A percentile compares a stretch with the other conserved stretches of the same genome.
phyloP scores from a whole-genome alignment of 2,329 filamentous ascomycete genomes.

The Hymenoscyphus fructigenus region DNA sequence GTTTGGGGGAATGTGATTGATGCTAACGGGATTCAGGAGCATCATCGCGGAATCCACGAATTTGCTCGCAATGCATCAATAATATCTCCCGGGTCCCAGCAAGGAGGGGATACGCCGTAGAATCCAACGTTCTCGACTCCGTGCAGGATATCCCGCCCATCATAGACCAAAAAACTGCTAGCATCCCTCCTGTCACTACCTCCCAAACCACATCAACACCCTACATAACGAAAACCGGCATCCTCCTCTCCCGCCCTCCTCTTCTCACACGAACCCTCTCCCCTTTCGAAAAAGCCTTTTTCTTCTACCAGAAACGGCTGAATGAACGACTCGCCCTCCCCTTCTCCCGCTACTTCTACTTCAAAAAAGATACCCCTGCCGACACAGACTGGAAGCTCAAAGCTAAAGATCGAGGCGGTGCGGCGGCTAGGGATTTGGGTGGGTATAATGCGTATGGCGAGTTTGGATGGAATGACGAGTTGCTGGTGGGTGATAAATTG shows the following conservation, averaged over 20 bases:
- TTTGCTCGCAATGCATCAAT: slow-evolving; percentile 30
- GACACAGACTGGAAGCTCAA: slow-evolving; percentile 91
- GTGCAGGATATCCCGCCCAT: slow-evolving; percentile 1
- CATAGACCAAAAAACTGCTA: slow-evolving; percentile 40
- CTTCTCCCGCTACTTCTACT: slow-evolving; percentile 91
- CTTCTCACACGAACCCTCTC: slow-evolving; percentile 80
- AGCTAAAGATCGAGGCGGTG: slow-evolving; percentile 68
- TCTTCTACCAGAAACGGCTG: slow-evolving; percentile 94
- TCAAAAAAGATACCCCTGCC: slow-evolving; percentile 82
- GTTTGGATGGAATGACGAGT: slow-evolving; percentile 86
- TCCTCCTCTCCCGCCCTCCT: slow-evolving; percentile 86
- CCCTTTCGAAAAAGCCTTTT: slow-evolving; percentile 88
- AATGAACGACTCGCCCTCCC: slow-evolving; percentile 88
- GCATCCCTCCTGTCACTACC: slow-evolving; percentile 25
- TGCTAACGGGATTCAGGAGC: slow-evolving; percentile 14
- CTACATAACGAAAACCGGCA: slow-evolving; percentile 58
- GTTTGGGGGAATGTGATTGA: background rate
- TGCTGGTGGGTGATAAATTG: slow-evolving; percentile 70
- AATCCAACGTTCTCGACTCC: slow-evolving; percentile 23
- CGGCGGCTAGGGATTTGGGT: slow-evolving; percentile 81
- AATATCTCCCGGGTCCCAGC: slow-evolving; percentile 12
- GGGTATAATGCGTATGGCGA: slow-evolving; percentile 73
- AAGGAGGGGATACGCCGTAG: slow-evolving; percentile 31
- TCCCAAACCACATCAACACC: slow-evolving; percentile 19
- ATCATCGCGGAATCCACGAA: slow-evolving; percentile 28